A percentile compares a stretch with the other conserved stretches of the same genome.
Conservation (phyloP, 371 early-diverging fungal species). For the Fennellomyces sp. region DNA sequence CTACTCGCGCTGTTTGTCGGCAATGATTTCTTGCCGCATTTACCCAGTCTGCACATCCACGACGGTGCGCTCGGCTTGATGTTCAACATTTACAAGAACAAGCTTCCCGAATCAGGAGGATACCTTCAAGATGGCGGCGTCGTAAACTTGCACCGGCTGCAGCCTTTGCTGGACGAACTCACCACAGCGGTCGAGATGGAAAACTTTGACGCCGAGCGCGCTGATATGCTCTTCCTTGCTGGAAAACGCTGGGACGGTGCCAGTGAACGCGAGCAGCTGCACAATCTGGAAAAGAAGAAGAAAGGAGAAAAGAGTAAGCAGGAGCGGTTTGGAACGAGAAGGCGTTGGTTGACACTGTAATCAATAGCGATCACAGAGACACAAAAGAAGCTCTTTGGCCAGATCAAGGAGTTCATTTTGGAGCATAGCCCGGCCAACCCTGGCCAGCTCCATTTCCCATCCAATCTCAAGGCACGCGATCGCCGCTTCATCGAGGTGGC, state of each 20-base stretch:
- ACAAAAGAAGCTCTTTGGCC: slow-evolving; percentile 59
- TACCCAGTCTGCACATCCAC: slow-evolving; percentile 94
- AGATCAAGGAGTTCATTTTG: slow-evolving; percentile 58
- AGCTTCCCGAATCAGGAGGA: slow-evolving; percentile 72
- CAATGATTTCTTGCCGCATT: slow-evolving; percentile 98
- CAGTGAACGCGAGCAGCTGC: slow-evolving; percentile 41
- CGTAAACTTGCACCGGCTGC: slow-evolving; percentile 67
- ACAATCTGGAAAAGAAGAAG: slow-evolving; percentile 51
- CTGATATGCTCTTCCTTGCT: slow-evolving; percentile 61
- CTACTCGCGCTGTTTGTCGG: slow-evolving; percentile 95
- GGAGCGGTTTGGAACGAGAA: not conserved
- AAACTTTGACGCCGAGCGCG: slow-evolving; percentile 64
- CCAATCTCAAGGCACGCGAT: slow-evolving; percentile 57
- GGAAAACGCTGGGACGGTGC: slow-evolving; percentile 56
- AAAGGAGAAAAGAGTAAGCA: slow-evolving; percentile 17
- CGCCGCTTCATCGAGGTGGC: slow-evolving; percentile 66
- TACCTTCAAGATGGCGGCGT: slow-evolving; percentile 88
- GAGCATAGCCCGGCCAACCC: slow-evolving; percentile 29
- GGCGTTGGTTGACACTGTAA: not conserved
- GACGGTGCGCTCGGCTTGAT: slow-evolving; percentile 90
- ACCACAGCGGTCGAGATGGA: slow-evolving; percentile 67
- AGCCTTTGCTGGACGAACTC: slow-evolving; percentile 65
- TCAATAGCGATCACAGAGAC: slow-evolving; percentile 57
- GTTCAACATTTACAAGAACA: slow-evolving; percentile 84
- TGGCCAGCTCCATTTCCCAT: slow-evolving; percentile 46